Evolutionary conservation across 768 basidiomycete genomes (phyloP).

Genomic region (Phanerochaete carnosa): DNA sequence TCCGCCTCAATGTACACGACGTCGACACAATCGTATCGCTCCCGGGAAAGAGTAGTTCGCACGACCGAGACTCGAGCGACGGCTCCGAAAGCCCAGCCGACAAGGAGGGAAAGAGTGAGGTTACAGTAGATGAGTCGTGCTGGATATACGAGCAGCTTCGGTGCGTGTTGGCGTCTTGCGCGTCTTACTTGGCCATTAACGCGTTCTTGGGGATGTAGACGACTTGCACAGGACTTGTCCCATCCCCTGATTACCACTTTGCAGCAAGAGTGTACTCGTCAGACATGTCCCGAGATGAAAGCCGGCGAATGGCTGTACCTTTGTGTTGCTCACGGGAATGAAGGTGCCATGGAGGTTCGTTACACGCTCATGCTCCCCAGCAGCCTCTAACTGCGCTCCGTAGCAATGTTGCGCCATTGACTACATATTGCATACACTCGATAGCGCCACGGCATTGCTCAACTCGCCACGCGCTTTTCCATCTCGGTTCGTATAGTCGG

Average conservation of each 20-base stretch:
- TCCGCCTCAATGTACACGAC: constrained; percentile 84
- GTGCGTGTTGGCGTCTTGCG: constrained; percentile 27
- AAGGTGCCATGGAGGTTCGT: constrained; percentile 80
- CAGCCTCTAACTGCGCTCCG: neutral
- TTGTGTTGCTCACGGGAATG: constrained; percentile 91
- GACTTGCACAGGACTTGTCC: constrained; percentile 83
- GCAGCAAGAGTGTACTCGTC: constrained; percentile 83
- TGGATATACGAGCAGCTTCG: constrained; percentile 78
- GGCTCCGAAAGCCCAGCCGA: constrained; percentile 22
- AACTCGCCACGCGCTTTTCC: constrained; percentile 92
- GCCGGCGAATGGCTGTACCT: constrained; percentile 98
- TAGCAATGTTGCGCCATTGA: constrained; percentile 97
- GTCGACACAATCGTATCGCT: constrained; percentile 77
- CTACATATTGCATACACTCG: constrained; percentile 90
- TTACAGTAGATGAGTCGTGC: constrained; percentile 73
- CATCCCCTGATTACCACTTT: constrained; percentile 82
- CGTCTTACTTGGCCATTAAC: neutral
- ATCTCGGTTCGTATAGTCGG: constrained; percentile 57
- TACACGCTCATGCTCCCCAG: neutral
- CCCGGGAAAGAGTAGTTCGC: constrained; percentile 44
- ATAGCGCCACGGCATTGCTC: constrained; percentile 88
- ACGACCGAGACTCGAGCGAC: constrained; percentile 30
- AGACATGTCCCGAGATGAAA: constrained; percentile 95
- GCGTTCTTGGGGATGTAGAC: constrained; percentile 40
- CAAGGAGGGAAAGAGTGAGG: constrained; percentile 38